These are phyloP conservation scores for Inonotus obliquus DNA, from an alignment of 1,284 basidiomycete genomes.

Conservation along the genomic window DNA sequence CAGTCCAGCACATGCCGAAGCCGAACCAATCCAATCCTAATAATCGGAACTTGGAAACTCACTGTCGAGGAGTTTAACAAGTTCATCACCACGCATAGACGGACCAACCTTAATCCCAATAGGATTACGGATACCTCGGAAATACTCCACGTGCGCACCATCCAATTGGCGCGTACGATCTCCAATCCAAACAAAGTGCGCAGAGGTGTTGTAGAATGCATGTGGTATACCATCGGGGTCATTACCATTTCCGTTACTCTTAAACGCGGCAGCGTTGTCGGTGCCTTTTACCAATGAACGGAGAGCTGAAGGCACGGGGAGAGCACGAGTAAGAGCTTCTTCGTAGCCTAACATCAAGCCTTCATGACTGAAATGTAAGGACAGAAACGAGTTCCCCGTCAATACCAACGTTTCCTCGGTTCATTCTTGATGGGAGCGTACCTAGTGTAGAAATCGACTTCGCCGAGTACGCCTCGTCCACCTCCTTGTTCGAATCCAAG, in stretches of 20 bases:
- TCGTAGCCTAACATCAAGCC: conserved; percentile 94
- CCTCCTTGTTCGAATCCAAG: conserved; percentile 63
- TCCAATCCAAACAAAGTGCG: conserved; percentile 96
- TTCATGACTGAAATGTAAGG: conserved; percentile 64
- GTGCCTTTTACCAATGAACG: not conserved
- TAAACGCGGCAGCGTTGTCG: too few species aligned
- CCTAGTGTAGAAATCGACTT: conserved; percentile 95
- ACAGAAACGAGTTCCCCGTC: not conserved
- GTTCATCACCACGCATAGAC: conserved; percentile 75
- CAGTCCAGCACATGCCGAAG: too few species aligned
- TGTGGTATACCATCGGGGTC: conserved; percentile 24
- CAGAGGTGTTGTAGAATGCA: conserved; percentile 80
- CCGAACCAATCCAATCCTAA: too few species aligned
- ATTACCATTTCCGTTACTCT: not conserved
- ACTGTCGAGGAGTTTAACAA: conserved; percentile 81
- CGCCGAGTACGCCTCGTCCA: conserved; percentile 72
- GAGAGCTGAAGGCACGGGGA: conserved; percentile 35
- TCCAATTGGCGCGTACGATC: conserved; percentile 93
- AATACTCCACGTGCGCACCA: conserved; percentile 95
- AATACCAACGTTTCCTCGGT: not conserved
- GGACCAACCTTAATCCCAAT: conserved; percentile 98
- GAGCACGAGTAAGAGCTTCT: conserved; percentile 80
- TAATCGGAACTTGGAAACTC: too few species aligned
- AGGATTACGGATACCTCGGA: conserved; percentile 91
- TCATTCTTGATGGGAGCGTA: conserved; percentile 29